A percentile compares a stretch with the other conserved stretches of the same genome.
Conservation (phyloP, 1,284 basidiomycete species). For the Boletus albobrunnescens region DNA sequence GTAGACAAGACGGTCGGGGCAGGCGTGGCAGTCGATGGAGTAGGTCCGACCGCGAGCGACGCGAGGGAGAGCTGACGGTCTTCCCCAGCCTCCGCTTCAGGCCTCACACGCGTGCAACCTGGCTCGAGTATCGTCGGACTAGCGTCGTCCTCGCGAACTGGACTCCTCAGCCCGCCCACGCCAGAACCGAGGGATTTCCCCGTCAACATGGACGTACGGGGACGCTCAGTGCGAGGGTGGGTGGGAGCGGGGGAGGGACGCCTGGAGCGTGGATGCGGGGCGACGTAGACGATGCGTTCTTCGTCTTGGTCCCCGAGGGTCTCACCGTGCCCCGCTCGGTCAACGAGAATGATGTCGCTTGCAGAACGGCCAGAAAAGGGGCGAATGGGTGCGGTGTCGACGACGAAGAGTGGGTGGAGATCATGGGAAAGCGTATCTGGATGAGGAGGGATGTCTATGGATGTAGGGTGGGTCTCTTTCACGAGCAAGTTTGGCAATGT, state of each 20-base stretch:
- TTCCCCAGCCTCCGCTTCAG: neutral
- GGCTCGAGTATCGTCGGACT: neutral
- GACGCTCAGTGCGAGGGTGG: conserved; percentile 18
- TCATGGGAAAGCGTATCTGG: neutral
- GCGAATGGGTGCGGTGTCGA: conserved; percentile 40
- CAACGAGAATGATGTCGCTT: conserved; percentile 27
- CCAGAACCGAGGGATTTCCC: conserved; percentile 7
- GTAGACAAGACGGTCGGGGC: neutral
- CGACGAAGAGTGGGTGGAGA: conserved; percentile 31
- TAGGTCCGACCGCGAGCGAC: conserved; percentile 12
- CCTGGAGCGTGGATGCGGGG: conserved; percentile 46
- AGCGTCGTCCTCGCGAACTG: conserved; percentile 8
- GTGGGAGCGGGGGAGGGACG: conserved; percentile 11
- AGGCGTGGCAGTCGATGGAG: neutral
- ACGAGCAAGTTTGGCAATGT: neutral
- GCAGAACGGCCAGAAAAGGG: conserved; percentile 13
- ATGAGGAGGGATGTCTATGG: neutral
- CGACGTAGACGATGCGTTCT: conserved; percentile 59
- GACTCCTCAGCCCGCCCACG: conserved; percentile 6
- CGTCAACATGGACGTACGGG: conserved; percentile 33
- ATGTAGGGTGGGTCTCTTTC: neutral
- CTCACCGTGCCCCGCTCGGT: conserved; percentile 15
- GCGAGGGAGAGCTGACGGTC: conserved; percentile 1
- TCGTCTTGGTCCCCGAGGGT: conserved; percentile 41
- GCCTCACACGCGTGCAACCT: neutral